phyloP scores from a whole-genome alignment of 805 yeast species.

The Wickerhamiella siamensis region DNA sequence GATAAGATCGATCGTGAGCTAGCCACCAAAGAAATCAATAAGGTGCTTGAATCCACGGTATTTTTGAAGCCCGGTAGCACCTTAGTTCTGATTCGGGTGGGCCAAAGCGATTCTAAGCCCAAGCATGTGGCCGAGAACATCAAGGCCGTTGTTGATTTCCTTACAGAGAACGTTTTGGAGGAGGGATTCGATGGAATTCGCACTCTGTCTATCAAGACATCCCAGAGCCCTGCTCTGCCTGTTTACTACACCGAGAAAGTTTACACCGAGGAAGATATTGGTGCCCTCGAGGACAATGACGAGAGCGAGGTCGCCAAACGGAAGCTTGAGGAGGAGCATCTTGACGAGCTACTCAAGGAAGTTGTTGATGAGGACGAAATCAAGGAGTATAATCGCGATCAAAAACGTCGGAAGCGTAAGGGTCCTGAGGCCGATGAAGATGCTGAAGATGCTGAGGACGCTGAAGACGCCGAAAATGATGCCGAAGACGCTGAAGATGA shows the following conservation, averaged over 20 bases:
- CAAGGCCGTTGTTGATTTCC: constrained; percentile 35
- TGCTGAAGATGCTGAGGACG: neutral
- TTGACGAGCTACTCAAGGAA: constrained; percentile 71
- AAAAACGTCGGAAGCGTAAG: constrained; percentile 19
- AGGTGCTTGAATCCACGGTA: constrained; percentile 42
- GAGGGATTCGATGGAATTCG: constrained; percentile 24
- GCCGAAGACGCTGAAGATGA: neutral
- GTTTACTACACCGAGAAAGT: constrained; percentile 52
- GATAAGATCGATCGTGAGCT: constrained; percentile 35
- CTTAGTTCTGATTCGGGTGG: constrained; percentile 51
- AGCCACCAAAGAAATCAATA: constrained; percentile 43
- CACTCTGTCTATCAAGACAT: constrained; percentile 48
- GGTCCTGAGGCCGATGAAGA: neutral
- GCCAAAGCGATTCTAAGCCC: constrained; percentile 34
- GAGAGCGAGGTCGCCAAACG: constrained; percentile 20
- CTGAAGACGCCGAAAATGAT: neutral
- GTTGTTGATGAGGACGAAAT: constrained; percentile 64
- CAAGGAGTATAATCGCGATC: constrained; percentile 44
- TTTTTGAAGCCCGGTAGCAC: constrained; percentile 63
- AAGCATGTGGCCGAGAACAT: constrained; percentile 47
- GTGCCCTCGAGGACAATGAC: constrained; percentile 26
- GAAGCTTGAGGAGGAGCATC: constrained; percentile 24
- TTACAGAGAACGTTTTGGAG: constrained; percentile 23
- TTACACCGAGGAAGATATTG: constrained; percentile 34
- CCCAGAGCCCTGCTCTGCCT: constrained; percentile 71